Conservation (phyloP, 805 yeast genomes). For the Nakazawaea laoshanensis region DNA sequence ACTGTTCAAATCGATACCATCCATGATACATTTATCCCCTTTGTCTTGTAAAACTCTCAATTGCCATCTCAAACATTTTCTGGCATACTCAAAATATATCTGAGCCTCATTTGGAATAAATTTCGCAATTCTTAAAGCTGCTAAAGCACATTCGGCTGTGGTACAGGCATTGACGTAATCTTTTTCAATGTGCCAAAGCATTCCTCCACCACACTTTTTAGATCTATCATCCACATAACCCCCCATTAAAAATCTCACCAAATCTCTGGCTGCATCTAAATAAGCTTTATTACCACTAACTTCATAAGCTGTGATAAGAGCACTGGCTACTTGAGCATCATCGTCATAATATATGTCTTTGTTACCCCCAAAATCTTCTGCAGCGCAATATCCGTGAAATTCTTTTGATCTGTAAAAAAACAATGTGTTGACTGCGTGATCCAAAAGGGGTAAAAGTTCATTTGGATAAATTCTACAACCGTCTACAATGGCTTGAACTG, state of each 20-base stretch:
- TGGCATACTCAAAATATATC: constrained; percentile 49
- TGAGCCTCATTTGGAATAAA: constrained; percentile 39
- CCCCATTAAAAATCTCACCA: constrained; percentile 53
- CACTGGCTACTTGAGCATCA: constrained; percentile 67
- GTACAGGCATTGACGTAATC: constrained; percentile 57
- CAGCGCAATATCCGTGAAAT: constrained; percentile 55
- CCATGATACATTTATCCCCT: constrained; percentile 46
- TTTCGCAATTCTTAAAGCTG: constrained; percentile 47
- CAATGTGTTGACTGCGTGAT: constrained; percentile 40
- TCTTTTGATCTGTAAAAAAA: constrained; percentile 42
- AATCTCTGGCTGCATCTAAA: constrained; percentile 47
- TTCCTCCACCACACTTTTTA: constrained; percentile 45
- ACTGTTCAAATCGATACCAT: constrained; percentile 46
- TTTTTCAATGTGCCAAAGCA: constrained; percentile 58
- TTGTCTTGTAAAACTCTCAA: constrained; percentile 42
- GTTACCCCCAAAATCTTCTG: constrained; percentile 50
- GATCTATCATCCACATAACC: constrained; percentile 46
- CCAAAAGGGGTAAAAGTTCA: constrained; percentile 44
- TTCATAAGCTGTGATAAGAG: constrained; percentile 57
- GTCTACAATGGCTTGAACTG: constrained; percentile 59
- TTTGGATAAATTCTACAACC: constrained; percentile 47
- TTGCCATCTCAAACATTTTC: constrained; percentile 50
- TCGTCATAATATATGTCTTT: constrained; percentile 65
- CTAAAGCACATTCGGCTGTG: constrained; percentile 59
- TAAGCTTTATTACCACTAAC: constrained; percentile 48